Percentiles rank a stretch among this genome's conserved stretches.
Conservation (phyloP, 805 yeast species). For the Ogataea salicorniae region DNA sequence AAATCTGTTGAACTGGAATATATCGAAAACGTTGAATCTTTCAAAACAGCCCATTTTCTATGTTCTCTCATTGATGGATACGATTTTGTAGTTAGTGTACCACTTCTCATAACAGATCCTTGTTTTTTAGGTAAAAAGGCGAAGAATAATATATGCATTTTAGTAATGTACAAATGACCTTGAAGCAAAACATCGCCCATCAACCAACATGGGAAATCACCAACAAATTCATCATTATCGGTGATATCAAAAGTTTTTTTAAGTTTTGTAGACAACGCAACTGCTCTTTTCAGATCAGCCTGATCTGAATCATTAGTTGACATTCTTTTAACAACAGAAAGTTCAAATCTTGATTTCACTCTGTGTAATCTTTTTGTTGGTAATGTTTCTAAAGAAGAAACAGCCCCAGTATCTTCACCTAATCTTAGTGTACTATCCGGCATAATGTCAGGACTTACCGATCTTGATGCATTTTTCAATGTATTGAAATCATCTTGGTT, state of each 20-base stretch:
- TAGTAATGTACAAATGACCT: conserved; percentile 77
- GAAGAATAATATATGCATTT: conserved; percentile 59
- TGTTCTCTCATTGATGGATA: conserved; percentile 33
- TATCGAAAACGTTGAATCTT: conserved; percentile 62
- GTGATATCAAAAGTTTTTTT: conserved; percentile 38
- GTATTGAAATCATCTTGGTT: not conserved
- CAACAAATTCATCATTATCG: conserved; percentile 50
- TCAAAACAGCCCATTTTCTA: conserved; percentile 77
- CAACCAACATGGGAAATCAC: conserved; percentile 75
- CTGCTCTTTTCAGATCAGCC: conserved; percentile 27
- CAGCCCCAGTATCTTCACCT: not conserved
- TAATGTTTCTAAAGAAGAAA: not conserved
- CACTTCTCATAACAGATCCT: conserved; percentile 41
- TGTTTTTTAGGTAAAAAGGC: conserved; percentile 65
- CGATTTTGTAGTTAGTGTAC: conserved; percentile 43
- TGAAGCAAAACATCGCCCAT: conserved; percentile 77
- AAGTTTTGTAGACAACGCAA: conserved; percentile 33
- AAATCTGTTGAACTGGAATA: conserved; percentile 69
- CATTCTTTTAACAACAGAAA: conserved; percentile 28
- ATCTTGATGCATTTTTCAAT: conserved; percentile 1
- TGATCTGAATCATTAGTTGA: conserved; percentile 14
- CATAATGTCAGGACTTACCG: not conserved
- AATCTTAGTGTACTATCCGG: not conserved
- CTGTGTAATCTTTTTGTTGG: conserved; percentile 8
- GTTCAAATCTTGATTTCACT: conserved; percentile 27